These are phyloP conservation scores for Fusarium luffae DNA, from an alignment of 2,329 filamentous ascomycete species.

Conservation along the genomic window DNA sequence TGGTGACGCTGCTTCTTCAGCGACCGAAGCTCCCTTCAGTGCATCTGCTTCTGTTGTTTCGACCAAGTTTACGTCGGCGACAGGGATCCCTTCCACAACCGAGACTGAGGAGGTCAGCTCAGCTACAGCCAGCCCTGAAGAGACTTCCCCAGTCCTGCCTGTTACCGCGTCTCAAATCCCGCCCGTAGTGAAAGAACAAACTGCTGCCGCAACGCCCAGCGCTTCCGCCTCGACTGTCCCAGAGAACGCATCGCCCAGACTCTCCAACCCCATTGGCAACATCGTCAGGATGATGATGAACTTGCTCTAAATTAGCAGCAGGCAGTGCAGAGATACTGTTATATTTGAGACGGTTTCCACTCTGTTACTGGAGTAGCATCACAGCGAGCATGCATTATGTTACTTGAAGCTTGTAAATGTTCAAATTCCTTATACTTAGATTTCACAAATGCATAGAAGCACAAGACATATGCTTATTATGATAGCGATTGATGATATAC, in stretches of 20 bases:
- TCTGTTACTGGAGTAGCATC: neutral
- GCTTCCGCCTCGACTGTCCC: conserved; percentile 1
- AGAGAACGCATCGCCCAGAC: conserved; percentile 16
- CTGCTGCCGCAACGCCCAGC: conserved; percentile 1
- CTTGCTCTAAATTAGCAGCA: neutral
- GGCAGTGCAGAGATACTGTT: no score
- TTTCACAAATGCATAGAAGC: neutral
- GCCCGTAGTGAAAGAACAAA: neutral
- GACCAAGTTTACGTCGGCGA: neutral
- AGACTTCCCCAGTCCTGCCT: neutral
- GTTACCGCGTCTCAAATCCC: neutral
- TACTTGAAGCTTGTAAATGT: neutral
- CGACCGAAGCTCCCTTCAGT: neutral
- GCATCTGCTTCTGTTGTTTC: neutral
- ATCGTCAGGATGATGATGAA: neutral
- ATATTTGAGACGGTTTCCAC: no score
- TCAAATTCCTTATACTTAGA: neutral
- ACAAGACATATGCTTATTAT: neutral
- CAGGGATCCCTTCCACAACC: neutral
- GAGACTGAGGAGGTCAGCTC: neutral
- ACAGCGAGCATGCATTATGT: neutral
- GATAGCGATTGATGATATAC: neutral
- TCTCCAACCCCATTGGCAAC: conserved; percentile 16
- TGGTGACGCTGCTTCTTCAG: neutral
- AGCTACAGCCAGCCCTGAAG: neutral